Evolutionary conservation across 2,329 filamentous ascomycete species (phyloP), one percentile per base, ranked within the genome.

Genomic region (Fusarium protoensiforme): DNA sequence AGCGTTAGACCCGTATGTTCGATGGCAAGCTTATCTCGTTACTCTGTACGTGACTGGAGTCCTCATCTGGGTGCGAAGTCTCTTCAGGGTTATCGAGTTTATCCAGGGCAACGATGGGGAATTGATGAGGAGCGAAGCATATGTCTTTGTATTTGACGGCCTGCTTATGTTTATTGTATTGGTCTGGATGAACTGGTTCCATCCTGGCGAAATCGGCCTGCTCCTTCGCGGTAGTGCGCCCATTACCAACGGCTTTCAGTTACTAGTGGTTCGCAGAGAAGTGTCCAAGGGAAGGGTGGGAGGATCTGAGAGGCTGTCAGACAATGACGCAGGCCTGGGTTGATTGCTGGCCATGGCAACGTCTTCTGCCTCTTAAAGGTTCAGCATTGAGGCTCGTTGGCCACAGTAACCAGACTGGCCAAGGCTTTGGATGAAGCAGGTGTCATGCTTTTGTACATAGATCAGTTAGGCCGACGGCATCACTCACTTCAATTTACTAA

Each of bases 81-180:
- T 84, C 5, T 83, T 84, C 60, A 80, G 85, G n/a, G 79, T 83
- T 4, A 73, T 85, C 20, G 85, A 86, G 75, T 86, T 84, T 69
- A 77, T 77, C 5, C 71, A 80, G 59, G 82, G 82, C 8, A 74
- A 77, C 18, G 70, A 75, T n/a, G 82, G 80, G 0, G 77, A 77
- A 10, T 41, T 83, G 18, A 71, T 83, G 51, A 59, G 61, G 24
- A 77, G 78, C 38, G 82, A 84, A 70, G 71, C 69, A 13, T 80
- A 76, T 36, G 65, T 83, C 7, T 84, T 82, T 48, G 61, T 82
- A 8, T 82, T 84, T 54, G 81, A 84, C 67, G 80, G 80, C 5
- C 16, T 78, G 4, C 69, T 82, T 18, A 84, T 84, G 79, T 35
- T 79, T 18, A 58, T 68, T 9, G 69, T 68, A n/a, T 39, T 75